Evolutionary conservation across 257 asterid genomes (phyloP), one percentile per base, ranked within the genome.

Genomic region (Cruciata laevipes): DNA sequence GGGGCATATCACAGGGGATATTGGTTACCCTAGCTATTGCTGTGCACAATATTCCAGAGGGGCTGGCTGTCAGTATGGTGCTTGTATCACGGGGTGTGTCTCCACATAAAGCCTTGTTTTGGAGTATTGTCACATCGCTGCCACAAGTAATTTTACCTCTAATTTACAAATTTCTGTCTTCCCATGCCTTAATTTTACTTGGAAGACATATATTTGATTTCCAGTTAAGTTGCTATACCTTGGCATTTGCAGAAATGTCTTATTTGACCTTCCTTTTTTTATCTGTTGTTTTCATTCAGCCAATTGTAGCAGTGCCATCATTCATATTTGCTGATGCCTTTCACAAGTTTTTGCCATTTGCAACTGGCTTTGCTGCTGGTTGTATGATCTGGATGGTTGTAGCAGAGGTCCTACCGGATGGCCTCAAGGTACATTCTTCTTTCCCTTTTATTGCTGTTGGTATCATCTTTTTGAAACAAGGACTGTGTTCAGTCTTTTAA

Each of bases 341-440:
- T 80, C 84, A 87, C 87, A 94, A 94, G 75, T 89, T 94, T 79
- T 73, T 94, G 76, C 97, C 99, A 30, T 94, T 94, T 78, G 97
- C 97, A 40, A 94, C 99, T 60, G 99, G 97, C 62, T 94, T 94
- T 74, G 99, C 99, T 66, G 99, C 99, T 67, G 99, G 99, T 69
- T 94, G 97, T 76, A 94, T 94, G 99, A 88, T 94, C 76, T 94
- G 97, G 99, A 90, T 94, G 95, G 97, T 90, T 73, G 78, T 90
- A 74, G 96, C 96, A 3, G 98, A 93, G 89, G 95, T 94, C 63
- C 95, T 94, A 68, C 99, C 97, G 1, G 99, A 94, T 72, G 97
- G 87, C 69, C 91, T 94, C 72, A 94, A 90, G 99, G 99, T 87
- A 82, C 8, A 6, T 61, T 35, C 52, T 27, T 33, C 16, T 59